Base-by-base conservation (phyloP, 345 rosid species). In the Eucalyptus melliodora region DNA sequence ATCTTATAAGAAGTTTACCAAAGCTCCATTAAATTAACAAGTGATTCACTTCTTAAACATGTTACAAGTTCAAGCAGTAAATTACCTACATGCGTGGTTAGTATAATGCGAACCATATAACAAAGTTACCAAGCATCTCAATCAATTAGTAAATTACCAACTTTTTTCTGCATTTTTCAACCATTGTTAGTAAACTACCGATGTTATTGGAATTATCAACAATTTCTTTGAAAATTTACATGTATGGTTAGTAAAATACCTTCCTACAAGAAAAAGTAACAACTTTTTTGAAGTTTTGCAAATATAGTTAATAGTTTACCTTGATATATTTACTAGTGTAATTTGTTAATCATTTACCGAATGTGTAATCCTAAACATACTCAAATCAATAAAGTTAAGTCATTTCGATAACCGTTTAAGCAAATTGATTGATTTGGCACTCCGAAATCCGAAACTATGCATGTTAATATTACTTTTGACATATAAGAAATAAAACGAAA, bases 371-470 rank as follows among this genome's bases (percentile, higher is more conserved):
- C 9, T 65, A 30, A 30, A 4, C 1, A 65, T 65, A 30, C 72
- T 30, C 37, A 65, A 65, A 30, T 30, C 8, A 31, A 14, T 14
- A 8, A 0, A 4, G 0, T 7, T 30, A 65, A 65, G 19, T 65
- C 19, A 30, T 30, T 30, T 15, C 9, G 2, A 27, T 30, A 0
- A 62, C 9, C 0, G 0, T 62, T 60, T 26, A 60, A 6, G 16
- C 1, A 60, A 27, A 60, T 11, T 11, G 4, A 3, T 26, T 26
- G 4, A 60, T 60, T 26, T 12, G 16, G 31, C 31, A 60, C n/a
- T 60, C 0, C 0, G 1, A 11, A 59, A 59, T 59, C n/a, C 0
- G 0, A 26, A 2, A 11, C 14, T 0, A 5, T 21, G 21, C n/a
- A 59, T 59, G n/a, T 24, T 26, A 26, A 13, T 60, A 60, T 27